Conservation (phyloP, 2,329 filamentous ascomycete genomes). For the Kalmusia sp. region DNA sequence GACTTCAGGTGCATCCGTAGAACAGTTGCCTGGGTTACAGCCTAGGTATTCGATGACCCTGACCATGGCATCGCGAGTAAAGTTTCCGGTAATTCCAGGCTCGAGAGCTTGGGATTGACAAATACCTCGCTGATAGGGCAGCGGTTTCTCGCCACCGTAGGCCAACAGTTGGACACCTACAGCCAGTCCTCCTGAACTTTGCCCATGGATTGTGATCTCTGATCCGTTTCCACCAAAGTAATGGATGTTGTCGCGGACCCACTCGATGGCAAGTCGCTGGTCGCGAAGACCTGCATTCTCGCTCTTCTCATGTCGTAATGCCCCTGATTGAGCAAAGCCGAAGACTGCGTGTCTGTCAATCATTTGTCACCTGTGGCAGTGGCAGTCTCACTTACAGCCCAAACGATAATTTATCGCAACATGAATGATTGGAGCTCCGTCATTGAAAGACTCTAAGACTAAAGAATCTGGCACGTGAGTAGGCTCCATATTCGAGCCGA, state of each 20-base stretch:
- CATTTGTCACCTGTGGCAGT: not conserved
- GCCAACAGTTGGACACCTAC: slow-evolving; percentile 44
- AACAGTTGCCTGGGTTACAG: slow-evolving; percentile 47
- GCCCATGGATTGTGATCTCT: slow-evolving; percentile 43
- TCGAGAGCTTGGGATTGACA: slow-evolving; percentile 59
- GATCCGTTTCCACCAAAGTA: slow-evolving; percentile 38
- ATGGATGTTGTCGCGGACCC: slow-evolving; percentile 47
- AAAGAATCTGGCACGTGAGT: slow-evolving; percentile 54
- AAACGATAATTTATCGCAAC: slow-evolving; percentile 47
- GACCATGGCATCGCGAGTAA: slow-evolving; percentile 57
- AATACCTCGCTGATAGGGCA: slow-evolving; percentile 42
- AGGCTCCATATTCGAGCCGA: slow-evolving; percentile 40
- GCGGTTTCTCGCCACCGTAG: slow-evolving; percentile 36
- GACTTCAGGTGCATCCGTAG: slow-evolving; percentile 51
- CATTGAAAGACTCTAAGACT: slow-evolving; percentile 54
- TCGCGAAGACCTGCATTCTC: slow-evolving; percentile 49
- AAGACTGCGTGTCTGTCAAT: slow-evolving; percentile 30
- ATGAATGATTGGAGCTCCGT: slow-evolving; percentile 49
- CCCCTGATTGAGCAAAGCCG: slow-evolving; percentile 46
- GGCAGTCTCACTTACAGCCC: slow-evolving; percentile 26
- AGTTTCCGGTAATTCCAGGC: slow-evolving; percentile 56
- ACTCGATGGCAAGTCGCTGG: slow-evolving; percentile 48
- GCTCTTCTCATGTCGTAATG: slow-evolving; percentile 40
- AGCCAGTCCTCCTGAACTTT: slow-evolving; percentile 42
- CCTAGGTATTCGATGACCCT: slow-evolving; percentile 51